Conservation (phyloP, 371 early-diverging fungal species). For the Fennellomyces sp. region DNA sequence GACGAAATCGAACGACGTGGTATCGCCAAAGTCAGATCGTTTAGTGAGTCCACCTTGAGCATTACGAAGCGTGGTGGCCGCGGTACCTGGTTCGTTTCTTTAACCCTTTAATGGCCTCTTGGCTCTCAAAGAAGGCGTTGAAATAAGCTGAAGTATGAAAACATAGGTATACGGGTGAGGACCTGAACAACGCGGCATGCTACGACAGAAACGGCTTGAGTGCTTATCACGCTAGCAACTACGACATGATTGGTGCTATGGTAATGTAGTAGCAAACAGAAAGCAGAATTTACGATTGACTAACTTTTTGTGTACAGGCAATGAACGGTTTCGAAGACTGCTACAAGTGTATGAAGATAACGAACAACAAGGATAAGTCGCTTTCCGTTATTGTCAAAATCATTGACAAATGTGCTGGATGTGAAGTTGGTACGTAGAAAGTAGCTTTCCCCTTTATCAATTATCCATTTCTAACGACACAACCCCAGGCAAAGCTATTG, state of each 20-base stretch:
- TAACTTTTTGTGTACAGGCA: conserved; percentile 23
- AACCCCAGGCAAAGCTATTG: conserved; percentile 33
- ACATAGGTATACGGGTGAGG: conserved; percentile 50
- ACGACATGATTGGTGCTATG: conserved; percentile 55
- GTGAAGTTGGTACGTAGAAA: conserved; percentile 30
- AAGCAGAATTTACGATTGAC: not conserved
- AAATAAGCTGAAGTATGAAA: not conserved
- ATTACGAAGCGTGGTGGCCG: conserved; percentile 40
- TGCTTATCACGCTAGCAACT: conserved; percentile 34
- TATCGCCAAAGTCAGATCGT: conserved; percentile 35
- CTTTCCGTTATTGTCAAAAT: conserved; percentile 40
- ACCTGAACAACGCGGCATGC: conserved; percentile 55
- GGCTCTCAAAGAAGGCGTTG: not conserved
- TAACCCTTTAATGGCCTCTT: not conserved
- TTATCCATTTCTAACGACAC: too few species aligned
- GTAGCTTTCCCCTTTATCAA: too few species aligned
- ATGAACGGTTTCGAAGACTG: conserved; percentile 52
- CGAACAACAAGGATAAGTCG: conserved; percentile 42
- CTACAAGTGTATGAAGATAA: conserved; percentile 56
- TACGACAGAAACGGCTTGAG: conserved; percentile 51
- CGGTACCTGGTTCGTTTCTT: conserved; percentile 43
- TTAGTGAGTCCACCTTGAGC: conserved; percentile 22
- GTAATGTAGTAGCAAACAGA: conserved; percentile 17
- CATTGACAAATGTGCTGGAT: conserved; percentile 54
- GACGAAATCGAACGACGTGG: conserved; percentile 33